Evolutionary conservation across 139 green algal genomes (phyloP).

Genomic region (Trebouxia sp.): DNA sequence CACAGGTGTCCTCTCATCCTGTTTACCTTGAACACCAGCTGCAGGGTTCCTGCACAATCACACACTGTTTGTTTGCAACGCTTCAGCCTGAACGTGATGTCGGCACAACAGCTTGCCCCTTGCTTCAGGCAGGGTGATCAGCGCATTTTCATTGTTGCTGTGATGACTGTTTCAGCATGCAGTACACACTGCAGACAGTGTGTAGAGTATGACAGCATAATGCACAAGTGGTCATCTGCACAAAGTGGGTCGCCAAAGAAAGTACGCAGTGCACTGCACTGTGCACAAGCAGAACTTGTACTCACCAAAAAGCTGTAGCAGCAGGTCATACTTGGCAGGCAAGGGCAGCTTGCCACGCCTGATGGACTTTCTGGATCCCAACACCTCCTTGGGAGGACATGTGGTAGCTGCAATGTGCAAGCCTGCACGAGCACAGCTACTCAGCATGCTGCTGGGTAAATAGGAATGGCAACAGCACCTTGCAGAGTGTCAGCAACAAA

Average conservation of each 20-base stretch:
- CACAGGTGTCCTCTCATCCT: constrained; percentile 14
- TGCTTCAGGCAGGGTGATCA: no score
- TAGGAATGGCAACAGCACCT: no score
- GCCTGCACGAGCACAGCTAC: neutral
- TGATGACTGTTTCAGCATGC: no score
- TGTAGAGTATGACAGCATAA: no score
- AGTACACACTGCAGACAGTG: no score
- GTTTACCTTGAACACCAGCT: constrained; percentile 1
- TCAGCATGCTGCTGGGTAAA: neutral
- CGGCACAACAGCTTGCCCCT: no score
- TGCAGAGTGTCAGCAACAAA: no score
- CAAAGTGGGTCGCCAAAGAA: no score
- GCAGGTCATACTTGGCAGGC: constrained; percentile 20
- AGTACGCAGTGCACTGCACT: neutral
- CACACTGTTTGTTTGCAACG: no score
- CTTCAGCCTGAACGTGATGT: no score
- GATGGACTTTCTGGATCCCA: constrained; percentile 13
- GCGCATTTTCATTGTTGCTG: no score
- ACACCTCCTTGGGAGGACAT: constrained; percentile 11
- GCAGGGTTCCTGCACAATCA: constrained; percentile 15
- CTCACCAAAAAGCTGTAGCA: constrained; percentile 31
- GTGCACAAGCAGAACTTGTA: neutral
- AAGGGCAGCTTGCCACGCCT: neutral
- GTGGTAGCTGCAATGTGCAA: neutral
- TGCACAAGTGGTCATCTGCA: no score